A percentile compares a stretch with the other conserved stretches of the same genome.
Evolutionary conservation across 805 yeast genomes (phyloP).

Genomic region (Starmerella khaoyaiensis): DNA sequence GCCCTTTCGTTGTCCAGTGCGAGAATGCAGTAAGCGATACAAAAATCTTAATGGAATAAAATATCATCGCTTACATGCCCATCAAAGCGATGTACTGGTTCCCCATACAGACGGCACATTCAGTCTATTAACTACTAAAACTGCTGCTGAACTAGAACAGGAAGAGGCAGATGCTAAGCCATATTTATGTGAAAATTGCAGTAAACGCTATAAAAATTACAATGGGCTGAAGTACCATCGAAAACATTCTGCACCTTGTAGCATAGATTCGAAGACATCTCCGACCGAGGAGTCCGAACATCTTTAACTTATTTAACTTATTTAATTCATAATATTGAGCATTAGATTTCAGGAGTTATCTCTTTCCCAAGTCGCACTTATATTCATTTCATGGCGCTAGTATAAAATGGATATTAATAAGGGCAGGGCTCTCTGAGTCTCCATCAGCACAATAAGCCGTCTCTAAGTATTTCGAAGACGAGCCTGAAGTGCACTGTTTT

Average conservation of each 20-base stretch:
- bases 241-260: slow-evolving; percentile 54
- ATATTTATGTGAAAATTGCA: slow-evolving; percentile 93
- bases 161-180: slow-evolving; percentile 43
- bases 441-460: too few species aligned
- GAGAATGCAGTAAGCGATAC: slow-evolving; percentile 92
- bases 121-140: slow-evolving; percentile 77
- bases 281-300: neutral
- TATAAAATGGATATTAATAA: too few species aligned
- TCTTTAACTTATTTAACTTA: neutral
- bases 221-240: slow-evolving; percentile 93
- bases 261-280: neutral
- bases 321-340: neutral
- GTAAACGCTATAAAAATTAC: slow-evolving; percentile 86
- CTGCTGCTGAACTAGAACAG: slow-evolving; percentile 46
- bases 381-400: too few species aligned
- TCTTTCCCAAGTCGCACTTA: too few species aligned
- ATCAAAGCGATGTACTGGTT: slow-evolving; percentile 80
- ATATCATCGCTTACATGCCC: slow-evolving; percentile 90
- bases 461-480: too few species aligned
- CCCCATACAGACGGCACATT: slow-evolving; percentile 87
- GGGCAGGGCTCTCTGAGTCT: too few species aligned
- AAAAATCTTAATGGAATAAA: slow-evolving; percentile 94
- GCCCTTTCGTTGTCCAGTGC: slow-evolving; percentile 93
- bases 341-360: too few species aligned
- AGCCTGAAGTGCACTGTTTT: too few species aligned